Evolutionary conservation across 371 early-diverging fungal genomes (phyloP).

Genomic region (Syncephalastrum monosporum): DNA sequence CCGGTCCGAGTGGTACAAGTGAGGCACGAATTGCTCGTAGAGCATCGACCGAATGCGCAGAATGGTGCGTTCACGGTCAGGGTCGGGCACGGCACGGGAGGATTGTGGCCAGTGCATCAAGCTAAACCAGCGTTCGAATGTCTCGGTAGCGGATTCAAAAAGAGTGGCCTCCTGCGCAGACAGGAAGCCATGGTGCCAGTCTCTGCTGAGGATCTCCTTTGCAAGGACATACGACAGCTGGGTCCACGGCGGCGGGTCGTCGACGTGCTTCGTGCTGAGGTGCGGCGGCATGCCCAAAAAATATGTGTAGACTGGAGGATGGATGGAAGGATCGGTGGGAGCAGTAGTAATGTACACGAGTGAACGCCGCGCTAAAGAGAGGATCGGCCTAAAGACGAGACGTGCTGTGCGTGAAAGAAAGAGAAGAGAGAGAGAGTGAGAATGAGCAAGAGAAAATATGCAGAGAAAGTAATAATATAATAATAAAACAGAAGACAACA

Average conservation of each 20-base stretch:
- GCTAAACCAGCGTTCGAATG: constrained; percentile 45
- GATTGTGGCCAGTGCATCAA: constrained; percentile 32
- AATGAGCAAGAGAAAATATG: no score
- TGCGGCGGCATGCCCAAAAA: no score
- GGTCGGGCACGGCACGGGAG: constrained; percentile 9
- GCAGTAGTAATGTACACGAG: no score
- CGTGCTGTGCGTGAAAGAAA: no score
- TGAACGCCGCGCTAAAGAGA: no score
- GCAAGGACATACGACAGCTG: constrained; percentile 32
- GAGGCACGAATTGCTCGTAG: constrained; percentile 69
- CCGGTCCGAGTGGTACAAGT: constrained; percentile 42
- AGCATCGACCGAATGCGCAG: constrained; percentile 72
- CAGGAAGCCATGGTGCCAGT: constrained; percentile 25
- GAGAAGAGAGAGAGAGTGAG: no score
- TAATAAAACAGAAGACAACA: no score
- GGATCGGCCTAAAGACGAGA: no score
- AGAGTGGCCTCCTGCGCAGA: constrained; percentile 31
- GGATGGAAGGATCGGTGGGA: no score
- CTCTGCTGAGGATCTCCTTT: constrained; percentile 22
- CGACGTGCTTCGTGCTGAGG: no score
- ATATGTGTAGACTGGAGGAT: no score
- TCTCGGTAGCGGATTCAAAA: constrained; percentile 40
- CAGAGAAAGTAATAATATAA: no score
- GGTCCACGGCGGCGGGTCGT: constrained; percentile 18
- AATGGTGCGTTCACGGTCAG: constrained; percentile 32